Base-by-base conservation (phyloP, 2,329 filamentous ascomycete species). In the Fusarium bactridioides region DNA sequence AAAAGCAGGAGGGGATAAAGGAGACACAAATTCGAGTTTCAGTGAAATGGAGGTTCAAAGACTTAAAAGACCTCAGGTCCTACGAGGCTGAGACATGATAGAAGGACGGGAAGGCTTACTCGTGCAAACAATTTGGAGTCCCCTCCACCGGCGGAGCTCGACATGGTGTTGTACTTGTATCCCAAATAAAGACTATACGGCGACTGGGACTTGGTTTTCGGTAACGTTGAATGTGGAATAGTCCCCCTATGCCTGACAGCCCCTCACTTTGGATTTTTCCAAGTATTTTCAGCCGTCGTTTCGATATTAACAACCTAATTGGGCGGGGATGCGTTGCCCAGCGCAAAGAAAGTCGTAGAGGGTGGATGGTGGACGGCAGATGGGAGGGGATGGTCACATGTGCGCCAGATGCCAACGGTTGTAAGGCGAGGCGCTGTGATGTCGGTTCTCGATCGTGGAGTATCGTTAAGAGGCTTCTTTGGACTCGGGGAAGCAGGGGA, bases 81-180 rank as follows among this genome's bases (percentile, higher is more conserved):
- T 64, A 64, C 61, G 37, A 67, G 62, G 61, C 58, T 73, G 65
- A 69, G 73, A 71, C 53, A 69, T 35, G 58, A 62, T 57, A 67
- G 61, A 60, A 51, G 60, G 67, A 67, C 63, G 57, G 64, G 51
- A 58, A 74, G 67, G 83, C 88, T 87, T 89, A 99, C 96, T 87
- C 96, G 91, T 83, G 96, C 95, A 87, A 99, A 99, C 86, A 99
- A 92, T 90, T 98, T 98, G 86, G 96, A 97, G 90, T 98, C 96
- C 84, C 96, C 94, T 85, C 93, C 94, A 83, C 90, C 77, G 70
- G 79, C 84, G 69, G 86, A 82, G 79, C 80, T 84, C 78, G 88
- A 86, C 88, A 90, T 90, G 79, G 78, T 83, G 80, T 74, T 74
- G 75, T 77, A 69, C 70, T 73, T 78, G 76, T 75, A 77, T 77